Evolutionary conservation across 257 asterid genomes (phyloP), one percentile per base, ranked within the genome.

Genomic region (Anisodus tanguticus): DNA sequence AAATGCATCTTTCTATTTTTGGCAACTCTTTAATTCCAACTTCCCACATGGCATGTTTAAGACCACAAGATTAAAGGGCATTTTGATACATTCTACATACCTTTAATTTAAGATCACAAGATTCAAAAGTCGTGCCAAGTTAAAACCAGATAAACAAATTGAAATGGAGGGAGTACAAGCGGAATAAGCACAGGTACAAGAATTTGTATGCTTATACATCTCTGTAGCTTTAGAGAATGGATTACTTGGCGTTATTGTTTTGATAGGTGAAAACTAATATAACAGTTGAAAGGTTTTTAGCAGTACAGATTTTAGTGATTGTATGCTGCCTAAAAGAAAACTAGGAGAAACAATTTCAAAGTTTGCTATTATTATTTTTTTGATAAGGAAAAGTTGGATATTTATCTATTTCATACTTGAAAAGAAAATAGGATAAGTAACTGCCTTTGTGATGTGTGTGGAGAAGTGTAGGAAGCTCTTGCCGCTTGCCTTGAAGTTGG

Each of bases 131-230:
- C 35, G 35, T 31, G 35, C 35, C 35, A 31, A 31, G 35, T 31
- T 31, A 31, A 31, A 31, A 31, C 35, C 35, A 31, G 35, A 31
- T 31, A 31, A 31, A 31, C 35, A 31, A 31, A 31, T 31, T 31
- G 35, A 31, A 31, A 22, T 22, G 26, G 26, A 22, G 26, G 26
- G 26, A 19, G 6, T 22, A 76, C 62, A 22, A 76, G 45, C 62
- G 17, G 12, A 11, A 12, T 51, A 19, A 49, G 62, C 43, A 51
- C 47, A 2, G 47, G 8, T 76, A 13, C 81, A 22, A 76, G 11
- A 74, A 49, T 17, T 74, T 3, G 60, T 74, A 49, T 74, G 81
- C 8, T 72, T 72, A 45, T 71, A n/a, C 39, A 74, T 74, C 81
- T 49, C 74, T 67, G 22, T 67, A 35, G 74, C n/a, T 67, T 67